phyloP scores from a whole-genome alignment of 176 grass and related monocot genomes.

The Eragrostis nindensis region DNA sequence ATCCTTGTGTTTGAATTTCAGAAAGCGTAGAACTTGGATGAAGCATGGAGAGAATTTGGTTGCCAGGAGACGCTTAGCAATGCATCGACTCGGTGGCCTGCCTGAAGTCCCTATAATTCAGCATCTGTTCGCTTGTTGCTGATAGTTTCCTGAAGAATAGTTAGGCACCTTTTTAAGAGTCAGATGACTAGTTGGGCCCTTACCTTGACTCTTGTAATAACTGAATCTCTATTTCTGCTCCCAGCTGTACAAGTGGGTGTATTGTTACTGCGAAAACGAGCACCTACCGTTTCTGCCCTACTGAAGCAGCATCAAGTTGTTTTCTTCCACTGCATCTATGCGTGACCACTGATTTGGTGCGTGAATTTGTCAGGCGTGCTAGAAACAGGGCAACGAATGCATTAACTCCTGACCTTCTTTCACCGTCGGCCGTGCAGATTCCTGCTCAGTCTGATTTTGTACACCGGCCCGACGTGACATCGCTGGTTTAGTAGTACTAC shows the following conservation, averaged over 20 bases:
- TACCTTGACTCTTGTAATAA: background rate
- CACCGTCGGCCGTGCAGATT: too few species aligned
- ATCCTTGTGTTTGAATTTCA: conserved; percentile 17
- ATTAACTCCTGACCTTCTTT: conserved; percentile 16
- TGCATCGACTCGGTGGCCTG: background rate
- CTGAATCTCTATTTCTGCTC: background rate
- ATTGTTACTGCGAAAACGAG: conserved; percentile 7
- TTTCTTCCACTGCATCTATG: background rate
- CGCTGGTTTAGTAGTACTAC: too few species aligned
- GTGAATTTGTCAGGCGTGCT: conserved; percentile 19
- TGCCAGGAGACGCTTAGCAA: background rate
- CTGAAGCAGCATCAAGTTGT: conserved; percentile 25
- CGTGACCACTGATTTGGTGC: conserved; percentile 21
- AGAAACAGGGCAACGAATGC: background rate
- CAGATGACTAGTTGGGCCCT: background rate
- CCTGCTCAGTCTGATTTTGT: too few species aligned
- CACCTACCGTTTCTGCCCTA: background rate
- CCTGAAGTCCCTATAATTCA: too few species aligned
- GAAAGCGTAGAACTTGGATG: conserved; percentile 26
- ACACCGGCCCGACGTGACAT: too few species aligned
- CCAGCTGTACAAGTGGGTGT: conserved; percentile 20
- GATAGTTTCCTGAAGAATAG: background rate
- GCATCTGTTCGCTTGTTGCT: background rate
- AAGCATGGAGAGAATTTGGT: background rate
- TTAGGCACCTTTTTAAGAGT: too few species aligned